Base-by-base conservation (phyloP, 2,329 filamentous ascomycete genomes). In the Aspergillus sclerotialis region DNA sequence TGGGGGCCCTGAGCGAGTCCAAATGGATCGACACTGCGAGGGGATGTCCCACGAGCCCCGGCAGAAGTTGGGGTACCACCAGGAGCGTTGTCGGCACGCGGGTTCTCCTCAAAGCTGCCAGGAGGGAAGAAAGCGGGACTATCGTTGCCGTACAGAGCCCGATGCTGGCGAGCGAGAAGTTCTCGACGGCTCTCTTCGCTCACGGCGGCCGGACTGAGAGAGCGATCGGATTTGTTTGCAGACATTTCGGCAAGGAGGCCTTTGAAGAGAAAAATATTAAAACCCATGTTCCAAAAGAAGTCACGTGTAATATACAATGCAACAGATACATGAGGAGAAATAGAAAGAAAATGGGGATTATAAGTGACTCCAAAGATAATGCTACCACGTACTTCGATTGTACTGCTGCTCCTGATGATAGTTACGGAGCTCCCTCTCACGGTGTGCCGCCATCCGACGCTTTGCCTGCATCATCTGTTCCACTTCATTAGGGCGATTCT, bases 361-460 rank as follows among this genome's bases (percentile, higher is more conserved):
- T 49, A 46, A 52, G 54, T 46, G 37, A 36, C 34, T 44, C 41
- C 38, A 46, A 50, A 48, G 46, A 51, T 45, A 50, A 57, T 47
- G 54, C 59, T 63, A 64, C 67, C 60, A 66, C 65, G 54, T 70
- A 96, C 92, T 95, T 86, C 90, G 82, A 75, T 96, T 94, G 72
- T 94, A 96, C 80, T 98, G 92, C 78, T 98, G 92, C 78, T 98
- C 92, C 71, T 95, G 93, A 72, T 98, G 92, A 71, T 96, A 94
- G 70, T 96, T 98, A 68, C 92, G 87, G 67, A 98, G 82, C 73
- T 98, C 92, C 68, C 90, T 85, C 75, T 98, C 92, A 68, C 92
- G 86, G 72, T 96, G 92, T 64, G 92, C 92, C 58, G 92, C 92
- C 86, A 96, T 93, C 74, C 90, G 84, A 72, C 92, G 87, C 78